These are phyloP conservation scores for Jaapia argillacea DNA, from an alignment of 768 basidiomycete species.

Conservation along the genomic window DNA sequence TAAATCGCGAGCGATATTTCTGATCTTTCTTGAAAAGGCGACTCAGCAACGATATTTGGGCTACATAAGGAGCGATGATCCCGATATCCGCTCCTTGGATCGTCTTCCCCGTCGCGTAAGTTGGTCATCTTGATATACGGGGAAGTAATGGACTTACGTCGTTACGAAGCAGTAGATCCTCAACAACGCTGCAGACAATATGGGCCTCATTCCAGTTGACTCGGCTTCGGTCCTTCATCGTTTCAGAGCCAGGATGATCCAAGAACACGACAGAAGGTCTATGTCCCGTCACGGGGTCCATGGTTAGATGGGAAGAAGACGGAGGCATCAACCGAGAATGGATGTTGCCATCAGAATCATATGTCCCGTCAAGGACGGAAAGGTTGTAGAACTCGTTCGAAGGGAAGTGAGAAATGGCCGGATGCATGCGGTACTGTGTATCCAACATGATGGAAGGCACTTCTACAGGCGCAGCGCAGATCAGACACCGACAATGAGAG, in stretches of 20 bases:
- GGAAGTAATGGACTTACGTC: constrained; percentile 37
- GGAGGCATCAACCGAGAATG: constrained; percentile 50
- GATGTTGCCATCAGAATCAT: constrained; percentile 37
- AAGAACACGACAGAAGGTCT: constrained; percentile 69
- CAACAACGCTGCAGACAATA: constrained; percentile 70
- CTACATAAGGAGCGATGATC: constrained; percentile 86
- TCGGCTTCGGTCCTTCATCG: constrained; percentile 56
- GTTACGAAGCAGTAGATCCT: constrained; percentile 72
- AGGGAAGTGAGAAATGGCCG: constrained; percentile 80
- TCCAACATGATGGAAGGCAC: constrained; percentile 91
- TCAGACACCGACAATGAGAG: constrained; percentile 4
- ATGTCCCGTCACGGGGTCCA: constrained; percentile 25
- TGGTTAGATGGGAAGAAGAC: constrained; percentile 38
- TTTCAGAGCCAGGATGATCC: constrained; percentile 68
- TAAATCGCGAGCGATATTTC: constrained; percentile 44
- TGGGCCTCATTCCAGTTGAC: constrained; percentile 72
- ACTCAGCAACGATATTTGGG: constrained; percentile 72
- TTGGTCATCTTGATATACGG: neutral
- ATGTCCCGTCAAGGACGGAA: constrained; percentile 66
- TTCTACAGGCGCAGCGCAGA: constrained; percentile 39
- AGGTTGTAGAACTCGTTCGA: constrained; percentile 73
- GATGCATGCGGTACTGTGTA: constrained; percentile 96
- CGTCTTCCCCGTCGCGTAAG: no score
- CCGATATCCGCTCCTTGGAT: constrained; percentile 75
- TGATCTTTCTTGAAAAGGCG: constrained; percentile 51